These are phyloP conservation scores for Dactylellina parvicollis DNA, from an alignment of 2,329 filamentous ascomycete species.

Conservation along the genomic window DNA sequence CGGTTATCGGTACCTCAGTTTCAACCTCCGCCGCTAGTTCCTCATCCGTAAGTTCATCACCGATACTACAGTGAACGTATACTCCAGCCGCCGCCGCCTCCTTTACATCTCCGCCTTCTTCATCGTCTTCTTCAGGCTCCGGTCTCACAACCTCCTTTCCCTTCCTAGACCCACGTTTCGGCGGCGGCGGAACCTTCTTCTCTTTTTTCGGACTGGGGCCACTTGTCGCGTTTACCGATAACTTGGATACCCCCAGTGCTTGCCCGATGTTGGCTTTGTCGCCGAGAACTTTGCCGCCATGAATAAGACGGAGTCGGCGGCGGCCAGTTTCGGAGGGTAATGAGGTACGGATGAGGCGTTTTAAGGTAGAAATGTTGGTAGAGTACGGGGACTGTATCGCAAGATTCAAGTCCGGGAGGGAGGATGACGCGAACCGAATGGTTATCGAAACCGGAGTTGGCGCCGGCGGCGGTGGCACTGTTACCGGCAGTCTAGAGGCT, in stretches of 20 bases:
- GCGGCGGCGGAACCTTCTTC: conserved; percentile 45
- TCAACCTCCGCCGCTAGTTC: conserved; percentile 77
- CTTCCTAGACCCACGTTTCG: conserved; percentile 52
- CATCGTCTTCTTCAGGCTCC: conserved; percentile 73
- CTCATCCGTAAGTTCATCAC: conserved; percentile 73
- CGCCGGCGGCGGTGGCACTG: conserved; percentile 13
- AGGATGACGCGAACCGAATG: conserved; percentile 83
- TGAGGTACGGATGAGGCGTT: conserved; percentile 79
- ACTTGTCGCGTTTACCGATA: conserved; percentile 64
- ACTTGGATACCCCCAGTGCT: conserved; percentile 73
- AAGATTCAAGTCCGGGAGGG: conserved; percentile 82
- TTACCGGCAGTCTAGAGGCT: conserved; percentile 1
- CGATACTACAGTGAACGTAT: conserved; percentile 94
- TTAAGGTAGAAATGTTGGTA: conserved; percentile 80
- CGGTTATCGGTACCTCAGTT: conserved; percentile 38
- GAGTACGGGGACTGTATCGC: conserved; percentile 74
- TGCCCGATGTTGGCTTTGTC: conserved; percentile 75
- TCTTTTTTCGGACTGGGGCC: conserved; percentile 51
- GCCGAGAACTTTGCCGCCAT: conserved; percentile 84
- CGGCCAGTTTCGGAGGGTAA: conserved; percentile 72
- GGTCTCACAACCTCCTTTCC: conserved; percentile 58
- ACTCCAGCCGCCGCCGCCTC: conserved; percentile 66
- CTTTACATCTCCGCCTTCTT: conserved; percentile 55
- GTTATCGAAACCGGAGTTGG: conserved; percentile 74
- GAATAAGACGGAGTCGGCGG: conserved; percentile 84